Percentiles rank a stretch among this genome's conserved stretches.
Evolutionary conservation across 177 flowering plant genomes (phyloP).

Genomic region (Vitis hybrid): DNA sequence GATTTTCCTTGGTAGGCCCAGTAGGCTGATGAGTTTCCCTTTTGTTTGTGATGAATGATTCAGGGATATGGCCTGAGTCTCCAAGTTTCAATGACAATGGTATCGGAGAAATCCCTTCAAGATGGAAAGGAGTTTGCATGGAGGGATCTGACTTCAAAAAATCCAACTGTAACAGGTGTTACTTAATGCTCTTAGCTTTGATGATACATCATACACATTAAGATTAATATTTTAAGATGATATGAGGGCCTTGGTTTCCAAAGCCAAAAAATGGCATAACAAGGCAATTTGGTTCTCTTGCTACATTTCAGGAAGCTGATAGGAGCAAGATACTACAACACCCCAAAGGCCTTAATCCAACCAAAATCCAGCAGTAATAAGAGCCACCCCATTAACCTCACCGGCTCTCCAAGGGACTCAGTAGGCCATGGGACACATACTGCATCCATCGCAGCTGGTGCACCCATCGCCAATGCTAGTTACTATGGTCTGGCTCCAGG

Average conservation of each 20-base stretch:
- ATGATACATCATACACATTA: no score
- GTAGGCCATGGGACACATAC: conserved; percentile 84
- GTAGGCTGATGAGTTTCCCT: neutral
- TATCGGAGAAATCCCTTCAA: conserved; percentile 60
- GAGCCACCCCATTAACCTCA: conserved; percentile 2
- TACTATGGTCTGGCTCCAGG: conserved; percentile 74
- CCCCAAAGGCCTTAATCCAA: neutral
- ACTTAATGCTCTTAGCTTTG: no score
- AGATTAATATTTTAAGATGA: no score
- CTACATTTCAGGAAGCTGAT: conserved; percentile 41
- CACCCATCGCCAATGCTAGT: conserved; percentile 49
- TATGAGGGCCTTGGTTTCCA: no score
- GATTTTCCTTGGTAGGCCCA: no score
- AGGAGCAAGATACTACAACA: conserved; percentile 76
- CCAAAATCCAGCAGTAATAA: conserved; percentile 7
- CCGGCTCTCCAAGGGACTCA: conserved; percentile 66
- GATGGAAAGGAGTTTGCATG: conserved; percentile 87
- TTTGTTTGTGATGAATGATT: neutral
- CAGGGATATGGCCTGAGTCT: conserved; percentile 80
- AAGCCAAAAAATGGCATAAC: no score
- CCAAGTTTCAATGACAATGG: conserved; percentile 68
- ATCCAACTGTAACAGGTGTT: conserved; percentile 63
- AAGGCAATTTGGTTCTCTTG: no score
- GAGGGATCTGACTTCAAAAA: conserved; percentile 62
- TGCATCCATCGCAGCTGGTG: conserved; percentile 68